A percentile compares a stretch with the other conserved stretches of the same genome.
These are phyloP conservation scores for Solanum gracilifrons DNA, from an alignment of 257 asterid genomes.

Conservation along the genomic window DNA sequence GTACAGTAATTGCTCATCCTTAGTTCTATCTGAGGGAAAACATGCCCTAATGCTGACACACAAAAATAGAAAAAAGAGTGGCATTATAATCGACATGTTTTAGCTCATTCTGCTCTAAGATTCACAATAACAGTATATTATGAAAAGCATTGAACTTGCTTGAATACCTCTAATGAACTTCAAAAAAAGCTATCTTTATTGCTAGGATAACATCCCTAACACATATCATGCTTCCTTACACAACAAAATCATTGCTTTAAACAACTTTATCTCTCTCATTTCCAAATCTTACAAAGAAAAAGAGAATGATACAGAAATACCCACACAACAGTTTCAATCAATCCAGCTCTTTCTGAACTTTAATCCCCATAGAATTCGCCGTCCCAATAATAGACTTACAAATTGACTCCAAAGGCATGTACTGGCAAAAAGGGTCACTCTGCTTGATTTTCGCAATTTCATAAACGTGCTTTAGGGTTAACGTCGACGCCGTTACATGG, in stretches of 20 bases:
- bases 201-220: neutral
- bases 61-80: neutral
- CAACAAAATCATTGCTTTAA: neutral
- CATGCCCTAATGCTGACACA: neutral
- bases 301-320: neutral
- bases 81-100: neutral
- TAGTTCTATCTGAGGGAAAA: neutral
- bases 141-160: neutral
- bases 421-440: constrained; percentile 69
- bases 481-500: constrained; percentile 53
- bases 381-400: constrained; percentile 77
- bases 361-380: constrained; percentile 74
- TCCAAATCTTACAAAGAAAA: neutral
- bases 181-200: neutral
- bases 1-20: neutral
- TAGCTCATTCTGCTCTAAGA: neutral
- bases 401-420: constrained; percentile 69
- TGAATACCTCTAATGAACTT: neutral
- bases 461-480: constrained; percentile 70
- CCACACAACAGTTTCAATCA: constrained; percentile 3
- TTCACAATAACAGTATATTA: neutral
- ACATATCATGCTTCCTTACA: neutral
- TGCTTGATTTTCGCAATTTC: constrained; percentile 88
- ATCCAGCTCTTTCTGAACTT: constrained; percentile 69
- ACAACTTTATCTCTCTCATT: neutral